A percentile compares a stretch with the other conserved stretches of the same genome.
phyloP scores from a whole-genome alignment of 352 stramenopile genomes.

The Achlya hypogyna region DNA sequence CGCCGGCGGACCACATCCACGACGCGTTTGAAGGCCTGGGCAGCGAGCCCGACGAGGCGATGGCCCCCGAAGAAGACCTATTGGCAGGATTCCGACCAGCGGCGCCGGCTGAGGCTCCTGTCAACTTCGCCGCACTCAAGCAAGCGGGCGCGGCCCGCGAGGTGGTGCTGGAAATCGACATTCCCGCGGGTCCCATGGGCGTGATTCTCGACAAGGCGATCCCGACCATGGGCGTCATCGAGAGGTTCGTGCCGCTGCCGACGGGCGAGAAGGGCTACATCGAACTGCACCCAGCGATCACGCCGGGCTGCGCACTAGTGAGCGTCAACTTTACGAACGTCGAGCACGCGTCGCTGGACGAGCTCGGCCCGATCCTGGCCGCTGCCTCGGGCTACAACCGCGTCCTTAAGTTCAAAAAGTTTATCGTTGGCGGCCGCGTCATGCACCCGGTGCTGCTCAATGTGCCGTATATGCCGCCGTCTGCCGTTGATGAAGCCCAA shows the following conservation, averaged over 20 bases:
- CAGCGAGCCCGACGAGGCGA: conserved; percentile 28
- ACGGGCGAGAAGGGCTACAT: conserved; percentile 60
- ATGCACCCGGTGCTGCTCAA: conserved; percentile 64
- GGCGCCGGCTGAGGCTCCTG: conserved; percentile 1
- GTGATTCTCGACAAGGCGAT: conserved; percentile 75
- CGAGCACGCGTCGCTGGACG: conserved; percentile 55
- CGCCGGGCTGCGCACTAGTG: conserved; percentile 61
- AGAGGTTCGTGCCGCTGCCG: conserved; percentile 62
- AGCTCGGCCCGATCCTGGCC: conserved; percentile 60
- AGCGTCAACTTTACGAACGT: conserved; percentile 71
- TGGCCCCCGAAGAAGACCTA: conserved; percentile 17
- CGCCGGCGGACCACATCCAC: conserved; percentile 49
- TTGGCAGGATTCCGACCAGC: conserved; percentile 20
- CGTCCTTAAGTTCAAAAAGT: conserved; percentile 78
- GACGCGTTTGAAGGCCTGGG: conserved; percentile 69
- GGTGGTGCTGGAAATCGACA: conserved; percentile 73
- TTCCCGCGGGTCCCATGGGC: conserved; percentile 71
- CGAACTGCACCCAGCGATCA: conserved; percentile 72
- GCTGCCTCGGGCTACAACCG: conserved; percentile 45
- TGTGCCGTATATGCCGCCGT: conserved; percentile 58
- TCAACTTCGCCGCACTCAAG: conserved; percentile 25
- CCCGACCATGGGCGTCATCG: conserved; percentile 65
- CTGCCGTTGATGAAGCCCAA: conserved; percentile 9
- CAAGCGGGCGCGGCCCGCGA: conserved; percentile 40
- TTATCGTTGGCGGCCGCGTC: conserved; percentile 59